Evolutionary conservation across 139 green algal species (phyloP).

Genomic region (Chlorella ohadii): DNA sequence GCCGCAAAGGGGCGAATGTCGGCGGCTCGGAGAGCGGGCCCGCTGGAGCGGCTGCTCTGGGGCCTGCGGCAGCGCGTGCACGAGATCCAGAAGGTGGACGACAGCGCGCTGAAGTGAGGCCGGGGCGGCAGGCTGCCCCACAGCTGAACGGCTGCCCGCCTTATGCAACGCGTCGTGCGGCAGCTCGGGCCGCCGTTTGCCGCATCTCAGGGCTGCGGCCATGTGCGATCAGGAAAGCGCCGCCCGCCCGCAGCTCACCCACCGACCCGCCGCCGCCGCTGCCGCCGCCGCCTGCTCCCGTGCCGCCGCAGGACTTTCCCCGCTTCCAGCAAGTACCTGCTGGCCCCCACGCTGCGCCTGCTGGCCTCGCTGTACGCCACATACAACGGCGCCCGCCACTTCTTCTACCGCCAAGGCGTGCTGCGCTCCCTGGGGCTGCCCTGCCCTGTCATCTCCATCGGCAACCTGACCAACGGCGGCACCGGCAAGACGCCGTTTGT

Average conservation of each 20-base stretch:
- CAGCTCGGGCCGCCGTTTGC: no score
- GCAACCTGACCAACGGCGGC: conserved; percentile 38
- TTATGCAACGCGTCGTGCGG: no score
- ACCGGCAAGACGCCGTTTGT: conserved; percentile 54
- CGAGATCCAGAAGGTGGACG: conserved; percentile 15
- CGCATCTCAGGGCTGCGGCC: no score
- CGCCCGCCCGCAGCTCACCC: no score
- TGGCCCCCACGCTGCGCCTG: conserved; percentile 39
- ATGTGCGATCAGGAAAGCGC: no score
- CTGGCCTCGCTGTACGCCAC: conserved; percentile 17
- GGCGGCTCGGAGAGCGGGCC: not conserved
- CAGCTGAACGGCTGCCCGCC: no score
- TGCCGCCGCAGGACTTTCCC: conserved; percentile 36
- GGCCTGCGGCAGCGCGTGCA: not conserved
- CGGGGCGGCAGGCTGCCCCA: no score
- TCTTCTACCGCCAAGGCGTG: conserved; percentile 45
- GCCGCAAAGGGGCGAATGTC: not conserved
- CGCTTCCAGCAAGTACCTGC: conserved; percentile 19
- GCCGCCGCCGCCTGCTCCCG: no score
- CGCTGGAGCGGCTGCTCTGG: not conserved
- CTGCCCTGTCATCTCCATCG: conserved; percentile 41
- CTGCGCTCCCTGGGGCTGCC: conserved; percentile 36
- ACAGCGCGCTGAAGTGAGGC: conserved; percentile 2
- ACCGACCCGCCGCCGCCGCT: not conserved
- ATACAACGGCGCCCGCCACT: conserved; percentile 21